These are phyloP conservation scores for Colletotrichum sublineola DNA, from an alignment of 2,329 filamentous ascomycete species.

Conservation along the genomic window DNA sequence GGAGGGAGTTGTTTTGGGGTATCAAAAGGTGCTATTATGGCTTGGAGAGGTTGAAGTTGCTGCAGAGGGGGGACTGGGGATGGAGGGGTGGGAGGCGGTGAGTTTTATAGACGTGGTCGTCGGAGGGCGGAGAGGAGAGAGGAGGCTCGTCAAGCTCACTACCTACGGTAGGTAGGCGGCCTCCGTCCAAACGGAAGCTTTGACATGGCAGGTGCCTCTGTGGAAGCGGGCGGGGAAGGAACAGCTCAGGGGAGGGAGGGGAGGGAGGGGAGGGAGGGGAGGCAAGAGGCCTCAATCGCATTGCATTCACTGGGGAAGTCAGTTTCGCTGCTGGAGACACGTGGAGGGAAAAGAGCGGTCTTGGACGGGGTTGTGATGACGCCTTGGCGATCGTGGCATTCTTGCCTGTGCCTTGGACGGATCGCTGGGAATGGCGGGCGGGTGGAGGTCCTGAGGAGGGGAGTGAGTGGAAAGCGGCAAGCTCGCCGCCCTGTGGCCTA, in stretches of 20 bases:
- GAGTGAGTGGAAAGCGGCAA: background rate
- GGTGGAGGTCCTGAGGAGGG: background rate
- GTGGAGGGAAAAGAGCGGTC: slow-evolving; percentile 38
- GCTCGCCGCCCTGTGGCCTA: background rate
- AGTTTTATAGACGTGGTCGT: slow-evolving; percentile 7
- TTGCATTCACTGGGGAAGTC: slow-evolving; percentile 20
- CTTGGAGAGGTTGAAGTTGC: background rate
- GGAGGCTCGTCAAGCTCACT: background rate
- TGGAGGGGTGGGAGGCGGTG: slow-evolving; percentile 7
- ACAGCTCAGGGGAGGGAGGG: background rate
- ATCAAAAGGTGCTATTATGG: background rate
- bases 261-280: too few species aligned
- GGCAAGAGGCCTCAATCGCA: slow-evolving; percentile 37
- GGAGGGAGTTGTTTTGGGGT: background rate
- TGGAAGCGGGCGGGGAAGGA: background rate
- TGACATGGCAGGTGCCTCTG: background rate
- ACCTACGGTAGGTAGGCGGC: background rate
- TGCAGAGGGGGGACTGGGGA: background rate
- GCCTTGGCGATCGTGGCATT: slow-evolving; percentile 36
- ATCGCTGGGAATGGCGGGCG: background rate
- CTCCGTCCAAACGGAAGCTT: background rate
- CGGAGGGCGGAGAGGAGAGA: background rate
- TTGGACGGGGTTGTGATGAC: slow-evolving; percentile 16
- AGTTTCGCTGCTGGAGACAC: slow-evolving; percentile 19
- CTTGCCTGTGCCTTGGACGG: background rate